These are phyloP conservation scores for Tricholoma flavovirens DNA, from an alignment of 768 basidiomycete genomes.

Conservation along the genomic window DNA sequence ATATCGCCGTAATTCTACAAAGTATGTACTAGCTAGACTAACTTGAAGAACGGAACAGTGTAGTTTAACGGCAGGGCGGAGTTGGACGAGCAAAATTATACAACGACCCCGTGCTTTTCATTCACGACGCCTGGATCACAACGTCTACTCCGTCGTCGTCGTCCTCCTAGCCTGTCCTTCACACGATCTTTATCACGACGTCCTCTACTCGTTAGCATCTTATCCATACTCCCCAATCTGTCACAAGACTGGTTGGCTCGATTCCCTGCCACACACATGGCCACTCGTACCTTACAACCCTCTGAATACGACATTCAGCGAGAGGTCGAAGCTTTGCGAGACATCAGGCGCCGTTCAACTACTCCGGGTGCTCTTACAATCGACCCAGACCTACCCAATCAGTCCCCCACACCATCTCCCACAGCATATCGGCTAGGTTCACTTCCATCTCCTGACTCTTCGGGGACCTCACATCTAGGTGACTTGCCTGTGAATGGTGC, in stretches of 20 bases:
- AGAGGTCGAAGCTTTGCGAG: slow-evolving; percentile 80
- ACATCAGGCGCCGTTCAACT: slow-evolving; percentile 79
- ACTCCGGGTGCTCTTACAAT: slow-evolving; percentile 78
- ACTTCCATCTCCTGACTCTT: slow-evolving; percentile 11
- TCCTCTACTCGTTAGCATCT: background rate
- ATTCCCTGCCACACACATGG: slow-evolving; percentile 24
- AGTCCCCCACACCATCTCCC: slow-evolving; percentile 55
- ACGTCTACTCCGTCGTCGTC: background rate
- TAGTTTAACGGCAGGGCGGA: slow-evolving; percentile 11
- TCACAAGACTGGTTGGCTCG: slow-evolving; percentile 2
- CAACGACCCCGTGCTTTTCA: slow-evolving; percentile 4
- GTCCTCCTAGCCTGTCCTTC: background rate
- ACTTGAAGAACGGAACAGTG: too few relatives aligned
- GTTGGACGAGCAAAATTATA: slow-evolving; percentile 18
- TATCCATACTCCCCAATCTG: slow-evolving; percentile 3
- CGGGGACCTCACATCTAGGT: slow-evolving; percentile 1
- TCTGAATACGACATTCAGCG: slow-evolving; percentile 82
- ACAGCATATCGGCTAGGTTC: slow-evolving; percentile 46
- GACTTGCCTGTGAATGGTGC: slow-evolving; percentile 20
- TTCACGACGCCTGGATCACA: slow-evolving; percentile 1
- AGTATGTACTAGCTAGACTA: too few relatives aligned
- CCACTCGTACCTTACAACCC: slow-evolving; percentile 56
- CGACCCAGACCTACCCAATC: slow-evolving; percentile 88
- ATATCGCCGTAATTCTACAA: too few relatives aligned
- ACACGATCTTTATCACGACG: background rate